Percentiles rank a stretch among this genome's conserved stretches.
phyloP scores from a whole-genome alignment of 1,284 basidiomycete species.

The Rhodotorula sp. region DNA sequence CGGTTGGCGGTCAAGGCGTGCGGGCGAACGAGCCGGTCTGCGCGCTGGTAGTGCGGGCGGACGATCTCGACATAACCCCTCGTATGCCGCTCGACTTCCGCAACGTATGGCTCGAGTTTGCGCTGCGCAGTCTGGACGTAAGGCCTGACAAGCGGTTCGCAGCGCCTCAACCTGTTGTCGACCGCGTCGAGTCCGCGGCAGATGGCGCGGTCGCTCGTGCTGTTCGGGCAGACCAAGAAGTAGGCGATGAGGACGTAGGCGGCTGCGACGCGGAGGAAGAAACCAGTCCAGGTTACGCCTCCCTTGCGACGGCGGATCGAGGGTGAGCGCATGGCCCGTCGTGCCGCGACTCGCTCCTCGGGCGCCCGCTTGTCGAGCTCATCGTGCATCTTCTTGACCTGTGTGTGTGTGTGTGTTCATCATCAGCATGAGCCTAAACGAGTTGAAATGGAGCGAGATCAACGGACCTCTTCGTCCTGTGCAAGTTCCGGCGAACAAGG shows the following conservation, averaged over 20 bases:
- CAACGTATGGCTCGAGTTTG: constrained; percentile 32
- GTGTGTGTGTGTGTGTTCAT: neutral
- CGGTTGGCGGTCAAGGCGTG: neutral
- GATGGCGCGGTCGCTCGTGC: constrained; percentile 28
- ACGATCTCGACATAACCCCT: constrained; percentile 24
- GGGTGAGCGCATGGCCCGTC: constrained; percentile 5
- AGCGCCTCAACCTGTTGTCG: neutral
- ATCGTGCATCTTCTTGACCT: constrained; percentile 36
- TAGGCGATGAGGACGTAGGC: constrained; percentile 38
- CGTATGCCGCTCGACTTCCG: neutral
- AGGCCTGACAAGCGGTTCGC: constrained; percentile 26
- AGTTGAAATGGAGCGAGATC: neutral
- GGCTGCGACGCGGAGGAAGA: constrained; percentile 29
- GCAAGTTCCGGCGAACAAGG: neutral
- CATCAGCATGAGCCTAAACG: neutral
- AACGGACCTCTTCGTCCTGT: constrained; percentile 29
- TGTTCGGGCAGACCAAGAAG: constrained; percentile 36
- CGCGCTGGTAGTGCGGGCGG: constrained; percentile 29
- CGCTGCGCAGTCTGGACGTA: constrained; percentile 22
- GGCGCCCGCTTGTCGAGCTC: constrained; percentile 24
- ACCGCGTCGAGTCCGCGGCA: constrained; percentile 26
- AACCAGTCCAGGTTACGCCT: constrained; percentile 24
- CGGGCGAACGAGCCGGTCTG: constrained; percentile 20
- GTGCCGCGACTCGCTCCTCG: constrained; percentile 10
- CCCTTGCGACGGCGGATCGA: neutral